phyloP scores from a whole-genome alignment of 352 stramenopile genomes.

The Pilasporangium apinafurcum region DNA sequence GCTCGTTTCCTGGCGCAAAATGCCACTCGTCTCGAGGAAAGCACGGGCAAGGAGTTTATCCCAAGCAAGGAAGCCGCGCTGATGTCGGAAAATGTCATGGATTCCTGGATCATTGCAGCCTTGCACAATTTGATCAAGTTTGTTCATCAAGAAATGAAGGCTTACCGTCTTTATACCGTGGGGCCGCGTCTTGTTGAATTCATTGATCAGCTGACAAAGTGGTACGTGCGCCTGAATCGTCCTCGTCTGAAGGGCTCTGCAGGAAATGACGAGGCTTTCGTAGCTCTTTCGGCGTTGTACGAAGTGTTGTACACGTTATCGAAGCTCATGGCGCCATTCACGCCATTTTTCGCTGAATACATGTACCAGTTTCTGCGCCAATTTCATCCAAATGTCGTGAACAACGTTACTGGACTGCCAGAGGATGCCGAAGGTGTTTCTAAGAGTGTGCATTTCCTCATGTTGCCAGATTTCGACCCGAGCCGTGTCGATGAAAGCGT shows the following conservation, averaged over 20 bases:
- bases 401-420: slow-evolving; percentile 35
- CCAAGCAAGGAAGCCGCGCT: slow-evolving; percentile 83
- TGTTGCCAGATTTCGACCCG: slow-evolving; percentile 92
- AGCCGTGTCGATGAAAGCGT: slow-evolving; percentile 91
- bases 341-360: slow-evolving; percentile 99
- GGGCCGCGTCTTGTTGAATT: slow-evolving; percentile 97
- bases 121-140: slow-evolving; percentile 97
- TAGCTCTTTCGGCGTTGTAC: slow-evolving; percentile 95
- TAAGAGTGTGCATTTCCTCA: slow-evolving; percentile 95
- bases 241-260: slow-evolving; percentile 95
- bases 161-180: slow-evolving; percentile 99
- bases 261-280: slow-evolving; percentile 77
- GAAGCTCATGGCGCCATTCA: slow-evolving; percentile 98
- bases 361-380: slow-evolving; percentile 99
- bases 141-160: slow-evolving; percentile 96
- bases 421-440: slow-evolving; percentile 89
- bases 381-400: slow-evolving; percentile 89
- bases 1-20: slow-evolving; percentile 99
- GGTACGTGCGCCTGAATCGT: slow-evolving; percentile 99
- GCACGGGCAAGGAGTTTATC: slow-evolving; percentile 83
- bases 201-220: slow-evolving; percentile 99
- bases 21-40: slow-evolving; percentile 89
- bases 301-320: slow-evolving; percentile 95
- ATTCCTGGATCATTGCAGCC: slow-evolving; percentile 98
- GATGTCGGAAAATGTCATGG: slow-evolving; percentile 95